Percentiles rank a stretch among this genome's conserved stretches.
Conservation (phyloP, 1,139 yeast genomes). For the Taphrina deformans region DNA sequence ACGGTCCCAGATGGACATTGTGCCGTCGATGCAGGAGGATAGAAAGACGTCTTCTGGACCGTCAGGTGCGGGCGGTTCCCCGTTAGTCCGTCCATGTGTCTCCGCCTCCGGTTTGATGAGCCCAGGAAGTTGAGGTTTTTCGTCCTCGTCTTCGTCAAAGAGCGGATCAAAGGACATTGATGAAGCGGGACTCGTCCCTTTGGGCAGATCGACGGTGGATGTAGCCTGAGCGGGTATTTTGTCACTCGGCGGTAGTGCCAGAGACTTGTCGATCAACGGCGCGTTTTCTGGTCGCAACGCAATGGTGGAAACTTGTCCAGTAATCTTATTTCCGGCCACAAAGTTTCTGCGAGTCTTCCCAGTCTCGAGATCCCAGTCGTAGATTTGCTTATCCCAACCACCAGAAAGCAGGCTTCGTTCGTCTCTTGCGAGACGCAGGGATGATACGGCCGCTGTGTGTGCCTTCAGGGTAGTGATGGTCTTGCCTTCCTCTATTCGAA, state of each 20-base stretch:
- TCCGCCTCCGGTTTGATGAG: not conserved
- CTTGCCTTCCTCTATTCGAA: slow-evolving; percentile 79
- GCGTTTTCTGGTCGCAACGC: slow-evolving; percentile 66
- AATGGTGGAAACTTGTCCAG: slow-evolving; percentile 77
- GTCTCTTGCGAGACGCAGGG: slow-evolving; percentile 59
- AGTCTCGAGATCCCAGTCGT: slow-evolving; percentile 82
- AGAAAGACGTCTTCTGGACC: slow-evolving; percentile 53
- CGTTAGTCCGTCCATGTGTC: not conserved
- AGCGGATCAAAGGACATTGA: slow-evolving; percentile 69
- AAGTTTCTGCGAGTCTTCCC: slow-evolving; percentile 58
- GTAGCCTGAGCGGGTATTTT: not conserved
- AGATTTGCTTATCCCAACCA: slow-evolving; percentile 79
- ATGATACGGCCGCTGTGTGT: slow-evolving; percentile 76
- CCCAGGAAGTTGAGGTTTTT: slow-evolving; percentile 40
- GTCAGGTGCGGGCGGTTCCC: not conserved
- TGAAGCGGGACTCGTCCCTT: slow-evolving; percentile 18
- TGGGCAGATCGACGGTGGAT: not conserved
- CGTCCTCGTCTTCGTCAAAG: slow-evolving; percentile 77
- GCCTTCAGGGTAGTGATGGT: slow-evolving; percentile 72
- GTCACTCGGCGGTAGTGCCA: not conserved
- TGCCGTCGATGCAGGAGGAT: slow-evolving; percentile 83
- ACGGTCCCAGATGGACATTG: slow-evolving; percentile 78
- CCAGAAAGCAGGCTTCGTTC: slow-evolving; percentile 74
- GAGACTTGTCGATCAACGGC: not conserved
- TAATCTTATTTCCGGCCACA: slow-evolving; percentile 46